Percentiles rank a stretch among this genome's conserved stretches.
These are phyloP conservation scores for Xylaria sp. DNA, from an alignment of 2,329 filamentous ascomycete species.

Conservation along the genomic window DNA sequence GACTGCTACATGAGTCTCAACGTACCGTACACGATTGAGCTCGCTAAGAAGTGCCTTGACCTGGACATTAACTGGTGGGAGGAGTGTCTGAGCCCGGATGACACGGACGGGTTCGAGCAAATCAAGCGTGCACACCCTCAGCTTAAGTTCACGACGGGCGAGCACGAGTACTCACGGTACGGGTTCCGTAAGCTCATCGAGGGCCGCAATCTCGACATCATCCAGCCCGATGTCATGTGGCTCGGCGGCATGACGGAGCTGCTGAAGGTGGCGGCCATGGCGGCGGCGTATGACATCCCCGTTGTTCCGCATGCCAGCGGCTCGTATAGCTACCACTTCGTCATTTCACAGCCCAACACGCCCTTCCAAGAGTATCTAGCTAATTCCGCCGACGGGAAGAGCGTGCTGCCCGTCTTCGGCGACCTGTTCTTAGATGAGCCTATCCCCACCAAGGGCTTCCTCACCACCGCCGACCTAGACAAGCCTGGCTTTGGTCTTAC, in stretches of 20 bases:
- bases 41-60: constrained; percentile 84
- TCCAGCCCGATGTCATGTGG: constrained; percentile 98
- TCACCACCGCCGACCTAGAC: constrained; percentile 83
- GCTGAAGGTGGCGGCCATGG: constrained; percentile 88
- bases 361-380: constrained; percentile 97
- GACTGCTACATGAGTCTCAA: constrained; percentile 98
- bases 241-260: constrained; percentile 92
- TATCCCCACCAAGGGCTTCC: constrained; percentile 83
- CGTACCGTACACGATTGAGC: constrained; percentile 90
- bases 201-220: constrained; percentile 89
- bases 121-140: constrained; percentile 92
- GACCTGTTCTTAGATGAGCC: constrained; percentile 92
- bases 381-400: constrained; percentile 91
- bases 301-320: constrained; percentile 95
- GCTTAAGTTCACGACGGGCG: constrained; percentile 93
- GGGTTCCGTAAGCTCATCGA: constrained; percentile 96
- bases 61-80: constrained; percentile 98
- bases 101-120: constrained; percentile 88
- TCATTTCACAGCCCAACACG: constrained; percentile 90
- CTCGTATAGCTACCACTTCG: constrained; percentile 96
- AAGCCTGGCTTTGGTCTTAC: constrained; percentile 92
- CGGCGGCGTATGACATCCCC: constrained; percentile 91
- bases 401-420: constrained; percentile 90
- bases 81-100: constrained; percentile 90
- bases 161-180: constrained; percentile 94